Conservation (phyloP, 179 eudicot species). For the Carnegiea gigantea region DNA sequence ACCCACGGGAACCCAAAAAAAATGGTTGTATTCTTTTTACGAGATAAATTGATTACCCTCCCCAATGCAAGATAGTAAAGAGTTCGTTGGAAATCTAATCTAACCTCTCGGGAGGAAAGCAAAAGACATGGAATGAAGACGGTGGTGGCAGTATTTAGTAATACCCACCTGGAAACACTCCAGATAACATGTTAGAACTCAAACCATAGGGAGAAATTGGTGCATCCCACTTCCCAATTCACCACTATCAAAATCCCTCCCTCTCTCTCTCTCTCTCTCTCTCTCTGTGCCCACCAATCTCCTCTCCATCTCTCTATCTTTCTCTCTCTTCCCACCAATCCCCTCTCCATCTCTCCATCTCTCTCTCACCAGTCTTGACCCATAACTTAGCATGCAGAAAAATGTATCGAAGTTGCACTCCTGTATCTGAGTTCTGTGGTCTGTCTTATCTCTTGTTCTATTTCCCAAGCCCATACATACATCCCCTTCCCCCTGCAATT, state of each 20-base stretch:
- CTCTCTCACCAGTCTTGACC: slow-evolving; percentile 8
- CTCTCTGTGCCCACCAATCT: too few species aligned
- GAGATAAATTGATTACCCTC: neutral
- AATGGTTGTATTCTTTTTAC: too few species aligned
- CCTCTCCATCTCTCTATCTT: too few species aligned
- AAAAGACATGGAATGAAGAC: slow-evolving; percentile 18
- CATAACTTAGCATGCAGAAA: slow-evolving; percentile 24
- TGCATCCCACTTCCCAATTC: slow-evolving; percentile 33
- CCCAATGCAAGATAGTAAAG: slow-evolving; percentile 12
- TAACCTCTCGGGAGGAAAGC: slow-evolving; percentile 8
- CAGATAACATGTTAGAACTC: slow-evolving; percentile 37
- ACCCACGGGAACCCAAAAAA: too few species aligned
- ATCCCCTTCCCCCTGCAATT: slow-evolving; percentile 24
- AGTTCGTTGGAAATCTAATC: slow-evolving; percentile 13
- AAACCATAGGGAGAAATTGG: neutral
- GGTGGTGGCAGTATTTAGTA: slow-evolving; percentile 5
- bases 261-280: slow-evolving; percentile 2
- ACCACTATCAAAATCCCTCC: neutral
- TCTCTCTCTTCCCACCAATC: slow-evolving; percentile 18
- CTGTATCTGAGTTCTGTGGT: slow-evolving; percentile 1
- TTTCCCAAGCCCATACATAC: slow-evolving; percentile 45
- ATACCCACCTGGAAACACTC: slow-evolving; percentile 27
- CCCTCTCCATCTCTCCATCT: neutral
- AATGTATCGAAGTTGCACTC: neutral
- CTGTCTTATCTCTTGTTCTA: slow-evolving; percentile 42